Conservation (phyloP, 139 green algal species). For the Chlamydomonas sp. region DNA sequence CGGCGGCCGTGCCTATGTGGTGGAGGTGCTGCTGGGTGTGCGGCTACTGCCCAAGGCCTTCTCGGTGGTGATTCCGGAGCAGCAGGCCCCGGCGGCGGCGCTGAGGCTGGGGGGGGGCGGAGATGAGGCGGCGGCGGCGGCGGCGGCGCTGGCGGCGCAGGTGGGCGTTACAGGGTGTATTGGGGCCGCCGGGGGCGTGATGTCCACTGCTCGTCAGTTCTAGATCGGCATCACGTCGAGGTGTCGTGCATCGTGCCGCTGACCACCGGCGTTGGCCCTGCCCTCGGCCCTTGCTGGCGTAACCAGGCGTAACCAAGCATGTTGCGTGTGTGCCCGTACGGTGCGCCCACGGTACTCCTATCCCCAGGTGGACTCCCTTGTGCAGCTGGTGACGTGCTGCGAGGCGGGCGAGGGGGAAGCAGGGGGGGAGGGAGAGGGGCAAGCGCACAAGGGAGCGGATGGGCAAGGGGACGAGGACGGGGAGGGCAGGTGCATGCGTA, state of each 20-base stretch:
- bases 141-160: not conserved
- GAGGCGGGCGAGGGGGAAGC: not conserved
- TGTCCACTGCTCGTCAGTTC: no score
- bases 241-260: no score
- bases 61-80: not conserved
- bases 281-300: no score
- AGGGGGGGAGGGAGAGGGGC: not conserved
- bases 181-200: no score
- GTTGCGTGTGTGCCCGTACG: no score
- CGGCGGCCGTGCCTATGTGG: not conserved
- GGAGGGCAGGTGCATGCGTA: not conserved
- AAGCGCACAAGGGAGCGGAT: not conserved
- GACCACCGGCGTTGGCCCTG: no score
- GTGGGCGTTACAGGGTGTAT: not conserved
- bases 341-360: no score
- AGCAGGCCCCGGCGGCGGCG: not conserved
- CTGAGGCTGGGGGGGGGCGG: not conserved
- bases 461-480: not conserved
- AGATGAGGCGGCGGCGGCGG: not conserved
- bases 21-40: not conserved
- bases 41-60: not conserved
- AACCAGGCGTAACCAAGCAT: no score
- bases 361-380: not conserved
- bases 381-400: slow-evolving; percentile 4
- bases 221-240: no score